Conservation (phyloP, 805 yeast genomes). For the Candida vaughaniae region DNA sequence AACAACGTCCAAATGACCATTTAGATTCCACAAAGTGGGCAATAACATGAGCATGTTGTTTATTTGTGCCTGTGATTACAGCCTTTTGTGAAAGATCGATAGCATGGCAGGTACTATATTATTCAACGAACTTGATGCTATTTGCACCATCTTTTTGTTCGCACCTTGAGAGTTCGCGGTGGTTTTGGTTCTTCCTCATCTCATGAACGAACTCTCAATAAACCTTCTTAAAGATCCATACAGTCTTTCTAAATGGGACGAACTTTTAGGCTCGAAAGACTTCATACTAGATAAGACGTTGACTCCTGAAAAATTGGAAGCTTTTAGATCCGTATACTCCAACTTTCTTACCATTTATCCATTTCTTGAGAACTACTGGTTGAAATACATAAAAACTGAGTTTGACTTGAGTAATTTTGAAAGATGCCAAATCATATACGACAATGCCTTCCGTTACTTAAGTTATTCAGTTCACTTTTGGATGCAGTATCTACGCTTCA, state of each 20-base stretch:
- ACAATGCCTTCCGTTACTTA: slow-evolving; percentile 36
- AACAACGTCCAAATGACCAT: too few relatives aligned
- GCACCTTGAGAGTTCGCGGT: too few relatives aligned
- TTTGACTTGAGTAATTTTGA: slow-evolving; percentile 44
- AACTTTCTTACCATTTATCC: slow-evolving; percentile 40
- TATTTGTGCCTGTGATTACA: too few relatives aligned
- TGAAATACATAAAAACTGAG: slow-evolving; percentile 50
- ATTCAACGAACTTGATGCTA: too few relatives aligned
- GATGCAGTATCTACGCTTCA: slow-evolving; percentile 47
- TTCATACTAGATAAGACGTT: slow-evolving; percentile 3
- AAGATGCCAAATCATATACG: slow-evolving; percentile 34
- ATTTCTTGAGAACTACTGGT: slow-evolving; percentile 54
- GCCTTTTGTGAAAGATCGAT: too few relatives aligned
- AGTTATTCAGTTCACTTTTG: slow-evolving; percentile 51
- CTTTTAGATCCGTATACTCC: slow-evolving; percentile 9
- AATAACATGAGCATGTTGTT: too few relatives aligned
- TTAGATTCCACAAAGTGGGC: too few relatives aligned
- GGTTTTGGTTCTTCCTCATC: too few relatives aligned
- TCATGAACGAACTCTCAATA: slow-evolving; percentile 8
- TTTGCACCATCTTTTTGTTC: too few relatives aligned
- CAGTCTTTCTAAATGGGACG: slow-evolving; percentile 13
- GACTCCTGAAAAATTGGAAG: not conserved
- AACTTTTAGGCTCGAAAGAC: not conserved
- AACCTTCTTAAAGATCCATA: slow-evolving; percentile 15
- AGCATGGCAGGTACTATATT: too few relatives aligned